Conservation (phyloP, 768 basidiomycete species). For the Sutorius australiensis region DNA sequence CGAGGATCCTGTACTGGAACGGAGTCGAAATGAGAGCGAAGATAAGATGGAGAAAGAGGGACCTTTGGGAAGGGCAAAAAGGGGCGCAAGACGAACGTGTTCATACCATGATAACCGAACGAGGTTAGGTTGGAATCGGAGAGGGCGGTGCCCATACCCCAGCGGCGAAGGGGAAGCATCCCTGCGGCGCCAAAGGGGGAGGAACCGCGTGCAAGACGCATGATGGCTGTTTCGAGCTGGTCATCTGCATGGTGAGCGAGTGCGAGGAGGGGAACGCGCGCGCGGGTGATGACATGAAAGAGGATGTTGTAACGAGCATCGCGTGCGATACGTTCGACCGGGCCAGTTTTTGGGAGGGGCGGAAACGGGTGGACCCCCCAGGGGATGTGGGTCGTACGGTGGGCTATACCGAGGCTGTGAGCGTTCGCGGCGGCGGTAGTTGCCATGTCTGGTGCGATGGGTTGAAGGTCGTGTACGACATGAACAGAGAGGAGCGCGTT, state of each 20-base stretch:
- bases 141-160: constrained; percentile 66
- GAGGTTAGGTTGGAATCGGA: constrained; percentile 33
- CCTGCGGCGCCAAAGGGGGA: constrained; percentile 56
- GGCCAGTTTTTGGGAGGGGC: constrained; percentile 35
- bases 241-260: constrained; percentile 81
- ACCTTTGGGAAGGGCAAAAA: constrained; percentile 70
- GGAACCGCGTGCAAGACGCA: constrained; percentile 61
- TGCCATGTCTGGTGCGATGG: constrained; percentile 55
- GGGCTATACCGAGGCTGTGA: constrained; percentile 39
- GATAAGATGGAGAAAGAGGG: neutral
- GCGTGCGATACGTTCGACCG: constrained; percentile 58
- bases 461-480: constrained; percentile 69
- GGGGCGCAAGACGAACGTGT: constrained; percentile 68
- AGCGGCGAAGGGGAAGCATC: constrained; percentile 64
- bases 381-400: constrained; percentile 44
- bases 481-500: constrained; percentile 52
- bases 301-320: constrained; percentile 53
- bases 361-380: constrained; percentile 61
- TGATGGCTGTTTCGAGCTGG: constrained; percentile 76
- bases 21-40: neutral
- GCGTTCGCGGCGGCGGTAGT: constrained; percentile 43
- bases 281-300: constrained; percentile 42
- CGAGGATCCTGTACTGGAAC: constrained; percentile 71
- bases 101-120: constrained; percentile 56
- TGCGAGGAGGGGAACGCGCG: constrained; percentile 44